Evolutionary conservation across 2,329 filamentous ascomycete genomes (phyloP).

Genomic region (Clonostachys rosea): DNA sequence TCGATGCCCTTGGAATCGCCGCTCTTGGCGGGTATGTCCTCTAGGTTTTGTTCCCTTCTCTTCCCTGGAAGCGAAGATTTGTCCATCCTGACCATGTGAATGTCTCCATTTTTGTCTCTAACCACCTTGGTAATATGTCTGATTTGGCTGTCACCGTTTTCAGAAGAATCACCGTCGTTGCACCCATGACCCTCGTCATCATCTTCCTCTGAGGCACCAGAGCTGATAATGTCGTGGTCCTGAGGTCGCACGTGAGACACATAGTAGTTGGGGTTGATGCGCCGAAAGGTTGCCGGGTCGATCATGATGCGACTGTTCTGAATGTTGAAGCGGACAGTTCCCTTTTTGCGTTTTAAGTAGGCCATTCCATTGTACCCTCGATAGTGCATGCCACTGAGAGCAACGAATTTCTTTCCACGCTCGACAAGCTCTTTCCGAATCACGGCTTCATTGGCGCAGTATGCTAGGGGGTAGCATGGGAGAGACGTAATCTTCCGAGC

Average conservation of each 20-base stretch:
- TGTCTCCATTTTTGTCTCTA: conserved; percentile 36
- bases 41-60: too few species aligned
- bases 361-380: conserved; percentile 79
- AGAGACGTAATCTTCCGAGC: conserved; percentile 78
- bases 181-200: conserved; percentile 33
- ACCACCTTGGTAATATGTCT: conserved; percentile 42
- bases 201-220: conserved; percentile 24
- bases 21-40: neutral
- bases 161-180: conserved; percentile 24
- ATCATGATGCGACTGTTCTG: conserved; percentile 87
- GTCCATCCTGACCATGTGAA: conserved; percentile 19
- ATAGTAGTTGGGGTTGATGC: conserved; percentile 82
- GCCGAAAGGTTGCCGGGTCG: conserved; percentile 75
- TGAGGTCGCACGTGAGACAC: conserved; percentile 71
- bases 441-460: conserved; percentile 67
- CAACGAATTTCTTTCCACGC: conserved; percentile 79
- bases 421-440: conserved; percentile 66
- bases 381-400: conserved; percentile 79
- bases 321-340: conserved; percentile 70
- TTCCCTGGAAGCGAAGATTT: conserved; percentile 2
- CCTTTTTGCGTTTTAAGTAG: conserved; percentile 76
- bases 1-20: conserved; percentile 32
- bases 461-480: conserved; percentile 71
- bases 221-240: conserved; percentile 54
- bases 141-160: conserved; percentile 6